phyloP scores from a whole-genome alignment of 2,329 filamentous ascomycete genomes.

The Penicillium sp. region DNA sequence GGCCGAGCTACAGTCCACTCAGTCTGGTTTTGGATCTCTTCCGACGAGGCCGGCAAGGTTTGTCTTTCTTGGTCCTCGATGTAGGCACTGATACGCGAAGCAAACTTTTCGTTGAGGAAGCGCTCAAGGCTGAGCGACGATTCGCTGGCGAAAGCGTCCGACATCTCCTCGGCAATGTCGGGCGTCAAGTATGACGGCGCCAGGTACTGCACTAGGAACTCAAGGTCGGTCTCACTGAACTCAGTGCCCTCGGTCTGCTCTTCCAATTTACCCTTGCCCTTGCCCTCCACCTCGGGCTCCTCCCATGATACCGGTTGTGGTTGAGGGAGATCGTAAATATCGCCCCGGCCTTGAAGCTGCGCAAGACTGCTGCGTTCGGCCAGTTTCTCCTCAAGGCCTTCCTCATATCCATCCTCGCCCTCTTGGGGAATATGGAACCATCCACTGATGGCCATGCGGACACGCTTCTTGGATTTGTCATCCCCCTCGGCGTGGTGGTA shows the following conservation, averaged over 20 bases:
- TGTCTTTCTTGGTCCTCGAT: constrained; percentile 65
- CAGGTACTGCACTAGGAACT: constrained; percentile 88
- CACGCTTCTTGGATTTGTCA: constrained; percentile 59
- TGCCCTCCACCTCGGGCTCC: constrained; percentile 39
- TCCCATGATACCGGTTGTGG: constrained; percentile 51
- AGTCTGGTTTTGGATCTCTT: constrained; percentile 58
- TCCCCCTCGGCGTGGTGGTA: constrained; percentile 66
- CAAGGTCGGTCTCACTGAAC: constrained; percentile 76
- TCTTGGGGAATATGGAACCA: constrained; percentile 98
- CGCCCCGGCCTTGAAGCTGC: constrained; percentile 87
- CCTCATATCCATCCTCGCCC: constrained; percentile 87
- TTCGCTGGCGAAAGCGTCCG: constrained; percentile 75
- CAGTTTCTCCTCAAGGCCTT: constrained; percentile 83
- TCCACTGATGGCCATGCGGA: constrained; percentile 96
- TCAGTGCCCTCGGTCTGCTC: constrained; percentile 55
- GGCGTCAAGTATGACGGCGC: constrained; percentile 88
- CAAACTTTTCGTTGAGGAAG: constrained; percentile 77
- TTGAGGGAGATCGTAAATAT: constrained; percentile 81
- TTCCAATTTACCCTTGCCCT: constrained; percentile 38
- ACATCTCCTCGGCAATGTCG: constrained; percentile 80
- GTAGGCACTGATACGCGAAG: constrained; percentile 67
- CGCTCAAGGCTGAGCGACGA: constrained; percentile 79
- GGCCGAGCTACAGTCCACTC: constrained; percentile 77
- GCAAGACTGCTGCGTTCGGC: constrained; percentile 87
- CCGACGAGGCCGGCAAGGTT: constrained; percentile 44